A percentile compares a stretch with the other conserved stretches of the same genome.
Evolutionary conservation across 495 filamentous ascomycete genomes (phyloP).

Genomic region (Pseudotulostoma volvatum): DNA sequence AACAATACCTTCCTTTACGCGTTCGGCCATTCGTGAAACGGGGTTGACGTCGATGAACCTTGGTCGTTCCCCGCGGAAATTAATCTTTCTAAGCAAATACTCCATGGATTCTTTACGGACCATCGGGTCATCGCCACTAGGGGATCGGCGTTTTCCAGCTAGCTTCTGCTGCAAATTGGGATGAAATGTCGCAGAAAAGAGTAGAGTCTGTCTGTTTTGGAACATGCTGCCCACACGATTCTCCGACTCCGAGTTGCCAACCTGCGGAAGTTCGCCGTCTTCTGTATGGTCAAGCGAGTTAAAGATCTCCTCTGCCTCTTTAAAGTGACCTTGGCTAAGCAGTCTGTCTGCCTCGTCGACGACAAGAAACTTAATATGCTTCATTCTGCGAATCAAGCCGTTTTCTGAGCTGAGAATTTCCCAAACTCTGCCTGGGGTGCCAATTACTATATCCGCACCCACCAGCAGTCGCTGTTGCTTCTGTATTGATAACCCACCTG

Average conservation of each 20-base stretch:
- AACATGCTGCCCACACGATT: slow-evolving; percentile 2
- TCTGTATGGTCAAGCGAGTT: slow-evolving; percentile 48
- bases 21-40: slow-evolving; percentile 64
- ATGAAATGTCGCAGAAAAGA: slow-evolving; percentile 95
- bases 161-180: slow-evolving; percentile 79
- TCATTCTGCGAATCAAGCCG: slow-evolving; percentile 47
- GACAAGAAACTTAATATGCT: slow-evolving; percentile 61
- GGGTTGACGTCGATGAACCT: slow-evolving; percentile 90
- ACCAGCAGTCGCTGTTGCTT: slow-evolving; percentile 75
- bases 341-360: slow-evolving; percentile 91
- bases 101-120: slow-evolving; percentile 70
- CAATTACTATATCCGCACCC: slow-evolving; percentile 71
- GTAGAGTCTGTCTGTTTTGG: slow-evolving; percentile 60
- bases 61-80: slow-evolving; percentile 65
- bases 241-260: slow-evolving; percentile 13
- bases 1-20: slow-evolving; percentile 75
- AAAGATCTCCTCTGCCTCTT: slow-evolving; percentile 79
- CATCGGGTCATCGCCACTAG: slow-evolving; percentile 37
- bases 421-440: slow-evolving; percentile 87
- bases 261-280: slow-evolving; percentile 16
- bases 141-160: slow-evolving; percentile 48
- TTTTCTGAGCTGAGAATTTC: slow-evolving; percentile 61
- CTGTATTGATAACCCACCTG: slow-evolving; percentile 78
- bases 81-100: slow-evolving; percentile 78
- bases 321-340: slow-evolving; percentile 84